phyloP scores from a whole-genome alignment of 306 rosid genomes.

The Clitoria ternatea region DNA sequence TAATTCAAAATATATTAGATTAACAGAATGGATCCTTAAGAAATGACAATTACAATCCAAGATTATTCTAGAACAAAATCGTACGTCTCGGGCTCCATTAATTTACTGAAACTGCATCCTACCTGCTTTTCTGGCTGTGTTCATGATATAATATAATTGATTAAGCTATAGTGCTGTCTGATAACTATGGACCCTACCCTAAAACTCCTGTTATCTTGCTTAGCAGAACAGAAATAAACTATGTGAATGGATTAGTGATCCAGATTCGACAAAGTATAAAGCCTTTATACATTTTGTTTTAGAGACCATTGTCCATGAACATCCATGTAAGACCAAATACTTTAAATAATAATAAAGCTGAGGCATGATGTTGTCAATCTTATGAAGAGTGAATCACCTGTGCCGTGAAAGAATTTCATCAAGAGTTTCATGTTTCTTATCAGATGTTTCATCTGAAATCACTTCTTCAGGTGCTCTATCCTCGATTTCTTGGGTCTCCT shows the following conservation, averaged over 20 bases:
- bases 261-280: background rate
- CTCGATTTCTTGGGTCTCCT: slow-evolving; percentile 49
- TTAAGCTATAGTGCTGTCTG: background rate
- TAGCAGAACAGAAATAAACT: background rate
- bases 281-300: background rate
- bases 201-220: background rate
- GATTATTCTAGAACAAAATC: background rate
- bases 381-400: slow-evolving; percentile 28
- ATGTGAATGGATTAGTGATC: background rate
- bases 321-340: background rate
- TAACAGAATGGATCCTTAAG: background rate
- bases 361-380: background rate
- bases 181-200: background rate
- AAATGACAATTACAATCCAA: background rate
- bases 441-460: slow-evolving; percentile 40
- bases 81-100: background rate
- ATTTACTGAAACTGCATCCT: background rate
- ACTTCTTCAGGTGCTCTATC: slow-evolving; percentile 41
- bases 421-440: slow-evolving; percentile 52
- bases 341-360: background rate
- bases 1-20: background rate
- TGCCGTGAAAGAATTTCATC: slow-evolving; percentile 75
- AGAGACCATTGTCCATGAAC: background rate
- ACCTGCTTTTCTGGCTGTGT: background rate
- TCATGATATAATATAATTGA: background rate